A percentile compares a stretch with the other conserved stretches of the same genome.
Evolutionary conservation across 305 asterid genomes (phyloP).

Genomic region (Plantago coronopus): DNA sequence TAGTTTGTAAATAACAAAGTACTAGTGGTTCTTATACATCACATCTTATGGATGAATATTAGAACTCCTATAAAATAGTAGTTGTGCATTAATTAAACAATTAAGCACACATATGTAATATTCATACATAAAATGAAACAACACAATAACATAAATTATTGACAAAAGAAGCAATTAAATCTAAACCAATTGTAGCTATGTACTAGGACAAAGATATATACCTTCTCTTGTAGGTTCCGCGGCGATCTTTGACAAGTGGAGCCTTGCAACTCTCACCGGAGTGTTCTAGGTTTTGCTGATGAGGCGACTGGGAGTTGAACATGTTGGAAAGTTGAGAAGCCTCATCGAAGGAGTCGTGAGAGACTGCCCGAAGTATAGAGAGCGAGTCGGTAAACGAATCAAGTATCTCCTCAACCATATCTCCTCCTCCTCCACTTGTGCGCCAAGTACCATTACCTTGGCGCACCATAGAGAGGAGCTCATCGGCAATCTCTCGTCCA

Average conservation of each 20-base stretch:
- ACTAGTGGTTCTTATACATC: too few species aligned
- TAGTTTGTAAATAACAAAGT: too few species aligned
- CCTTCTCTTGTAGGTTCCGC: conserved; percentile 75
- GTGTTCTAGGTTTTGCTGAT: conserved; percentile 25
- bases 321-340: conserved; percentile 31
- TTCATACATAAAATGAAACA: too few species aligned
- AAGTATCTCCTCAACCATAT: conserved; percentile 33
- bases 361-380: conserved; percentile 24
- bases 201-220: conserved; percentile 11
- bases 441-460: background rate
- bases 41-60: too few species aligned
- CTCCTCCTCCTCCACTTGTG: conserved; percentile 17
- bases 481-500: conserved; percentile 42
- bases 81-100: too few species aligned
- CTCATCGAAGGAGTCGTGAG: conserved; percentile 33
- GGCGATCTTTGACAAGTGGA: conserved; percentile 42
- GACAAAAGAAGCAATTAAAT: too few species aligned
- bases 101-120: too few species aligned
- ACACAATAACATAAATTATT: too few species aligned
- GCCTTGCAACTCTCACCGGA: conserved; percentile 43
- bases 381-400: conserved; percentile 37
- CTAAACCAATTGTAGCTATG: too few species aligned
- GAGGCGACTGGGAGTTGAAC: conserved; percentile 22
- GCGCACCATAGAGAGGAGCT: conserved; percentile 32
- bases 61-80: too few species aligned